Percentiles rank a stretch among this genome's conserved stretches.
phyloP scores from a whole-genome alignment of 257 asterid species.

The Solanum neorickii region DNA sequence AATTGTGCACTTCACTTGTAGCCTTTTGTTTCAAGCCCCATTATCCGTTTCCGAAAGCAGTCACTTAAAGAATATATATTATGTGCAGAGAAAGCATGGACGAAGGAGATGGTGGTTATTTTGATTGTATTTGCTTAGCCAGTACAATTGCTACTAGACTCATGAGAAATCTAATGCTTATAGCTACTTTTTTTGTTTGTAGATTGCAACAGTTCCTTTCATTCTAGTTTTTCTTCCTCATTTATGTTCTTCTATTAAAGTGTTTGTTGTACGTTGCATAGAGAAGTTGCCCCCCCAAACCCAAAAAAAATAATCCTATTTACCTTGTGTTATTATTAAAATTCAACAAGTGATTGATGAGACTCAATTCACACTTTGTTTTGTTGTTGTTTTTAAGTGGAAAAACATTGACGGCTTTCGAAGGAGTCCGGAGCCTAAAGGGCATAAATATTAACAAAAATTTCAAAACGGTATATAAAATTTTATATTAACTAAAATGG shows the following conservation, averaged over 20 bases:
- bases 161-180: background rate
- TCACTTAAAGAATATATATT: background rate
- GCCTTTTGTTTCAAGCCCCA: background rate
- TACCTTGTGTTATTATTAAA: background rate
- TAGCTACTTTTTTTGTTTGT: background rate
- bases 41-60: background rate
- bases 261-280: background rate
- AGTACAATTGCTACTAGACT: background rate
- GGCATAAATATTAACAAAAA: no score
- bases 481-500: no score
- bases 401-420: background rate
- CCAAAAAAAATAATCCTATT: no score
- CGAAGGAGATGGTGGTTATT: constrained; percentile 52
- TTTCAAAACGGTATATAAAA: no score
- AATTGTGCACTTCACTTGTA: background rate
- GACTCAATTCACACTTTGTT: background rate
- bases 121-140: constrained; percentile 6
- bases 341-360: background rate
- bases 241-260: background rate
- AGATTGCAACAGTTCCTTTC: background rate
- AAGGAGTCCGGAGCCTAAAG: background rate
- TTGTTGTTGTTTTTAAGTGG: background rate
- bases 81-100: constrained; percentile 29
- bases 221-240: background rate
- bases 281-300: background rate